These are phyloP conservation scores for Talaromyces pinophilus DNA, from an alignment of 2,329 filamentous ascomycete species.

Conservation along the genomic window DNA sequence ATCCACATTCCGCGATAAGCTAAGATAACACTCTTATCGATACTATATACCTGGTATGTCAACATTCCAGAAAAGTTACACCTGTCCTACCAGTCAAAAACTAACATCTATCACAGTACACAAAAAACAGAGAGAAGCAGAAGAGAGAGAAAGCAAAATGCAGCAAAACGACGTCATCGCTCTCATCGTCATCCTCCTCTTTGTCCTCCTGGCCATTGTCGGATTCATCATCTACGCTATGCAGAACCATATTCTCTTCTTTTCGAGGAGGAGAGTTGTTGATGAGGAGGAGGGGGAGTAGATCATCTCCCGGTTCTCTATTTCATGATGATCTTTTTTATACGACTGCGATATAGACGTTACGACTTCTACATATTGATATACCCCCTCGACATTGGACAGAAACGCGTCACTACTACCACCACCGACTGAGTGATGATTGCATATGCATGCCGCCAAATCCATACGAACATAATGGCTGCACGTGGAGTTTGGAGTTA, in stretches of 20 bases:
- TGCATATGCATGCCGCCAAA: background rate
- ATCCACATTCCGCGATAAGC: conserved; percentile 21
- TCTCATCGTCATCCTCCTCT: conserved; percentile 53
- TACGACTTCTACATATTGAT: background rate
- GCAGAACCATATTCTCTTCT: conserved; percentile 35
- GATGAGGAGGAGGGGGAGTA: conserved; percentile 33
- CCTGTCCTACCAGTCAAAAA: background rate
- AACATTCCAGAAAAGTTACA: conserved; percentile 5
- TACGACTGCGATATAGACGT: background rate
- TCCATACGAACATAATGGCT: background rate
- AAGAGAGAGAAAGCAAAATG: conserved; percentile 5
- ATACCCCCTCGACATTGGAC: conserved; percentile 1
- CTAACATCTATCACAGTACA: background rate
- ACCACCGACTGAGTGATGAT: background rate
- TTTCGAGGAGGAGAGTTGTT: conserved; percentile 31
- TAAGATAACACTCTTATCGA: conserved; percentile 20
- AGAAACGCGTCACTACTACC: background rate
- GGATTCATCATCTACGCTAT: conserved; percentile 42
- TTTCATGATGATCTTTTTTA: background rate
- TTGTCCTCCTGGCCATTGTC: conserved; percentile 48
- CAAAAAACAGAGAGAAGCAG: background rate
- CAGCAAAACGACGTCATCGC: conserved; percentile 52
- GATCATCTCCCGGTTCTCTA: background rate
- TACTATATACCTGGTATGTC: background rate
- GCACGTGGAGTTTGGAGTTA: conserved; percentile 11